phyloP scores from a whole-genome alignment of 495 filamentous ascomycete genomes.

The Trichoderma asperelloides region DNA sequence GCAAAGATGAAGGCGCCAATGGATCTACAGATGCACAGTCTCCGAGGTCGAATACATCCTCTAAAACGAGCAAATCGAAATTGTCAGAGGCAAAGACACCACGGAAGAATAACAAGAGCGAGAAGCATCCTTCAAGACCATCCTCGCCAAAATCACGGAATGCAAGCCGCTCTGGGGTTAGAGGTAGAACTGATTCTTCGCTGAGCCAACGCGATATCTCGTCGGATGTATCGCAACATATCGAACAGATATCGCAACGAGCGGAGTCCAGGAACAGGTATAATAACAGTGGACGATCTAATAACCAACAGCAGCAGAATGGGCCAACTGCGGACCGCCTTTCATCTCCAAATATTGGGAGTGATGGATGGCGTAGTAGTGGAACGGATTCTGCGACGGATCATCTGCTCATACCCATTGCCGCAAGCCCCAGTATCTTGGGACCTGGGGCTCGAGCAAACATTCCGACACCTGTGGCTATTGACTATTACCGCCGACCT shows the following conservation, averaged over 20 bases:
- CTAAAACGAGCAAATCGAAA: constrained; percentile 1
- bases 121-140: constrained; percentile 4
- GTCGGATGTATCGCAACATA: constrained; percentile 3
- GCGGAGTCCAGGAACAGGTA: neutral
- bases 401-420: constrained; percentile 18
- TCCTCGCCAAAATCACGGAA: constrained; percentile 17
- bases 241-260: neutral
- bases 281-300: neutral
- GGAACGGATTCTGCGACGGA: neutral
- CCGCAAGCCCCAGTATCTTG: constrained; percentile 23
- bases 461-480: neutral
- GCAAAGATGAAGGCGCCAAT: neutral
- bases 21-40: constrained; percentile 3
- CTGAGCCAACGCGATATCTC: constrained; percentile 10
- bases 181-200: constrained; percentile 7
- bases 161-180: constrained; percentile 9
- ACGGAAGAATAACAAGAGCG: neutral
- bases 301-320: neutral
- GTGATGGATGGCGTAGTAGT: neutral
- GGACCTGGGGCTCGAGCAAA: neutral
- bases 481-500: neutral
- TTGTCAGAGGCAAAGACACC: neutral
- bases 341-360: neutral
- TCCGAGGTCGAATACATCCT: neutral
- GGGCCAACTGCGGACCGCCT: neutral